phyloP scores from a whole-genome alignment of 352 stramenopile genomes.

The Phytophthora tentaculata region DNA sequence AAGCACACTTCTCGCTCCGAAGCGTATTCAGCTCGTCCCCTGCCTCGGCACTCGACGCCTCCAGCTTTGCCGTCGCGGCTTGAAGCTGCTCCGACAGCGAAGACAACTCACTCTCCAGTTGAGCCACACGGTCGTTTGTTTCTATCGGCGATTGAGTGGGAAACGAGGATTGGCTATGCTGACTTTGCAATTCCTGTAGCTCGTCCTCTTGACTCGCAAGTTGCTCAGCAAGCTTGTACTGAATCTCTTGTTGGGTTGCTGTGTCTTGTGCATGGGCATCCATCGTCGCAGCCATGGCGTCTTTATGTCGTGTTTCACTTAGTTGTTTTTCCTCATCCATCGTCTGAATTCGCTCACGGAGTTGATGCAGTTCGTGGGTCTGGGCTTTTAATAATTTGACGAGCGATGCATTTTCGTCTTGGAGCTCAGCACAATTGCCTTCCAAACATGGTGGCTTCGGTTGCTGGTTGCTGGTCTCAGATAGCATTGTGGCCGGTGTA shows the following conservation, averaged over 20 bases:
- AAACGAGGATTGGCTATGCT: background rate
- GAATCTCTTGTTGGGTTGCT: conserved; percentile 26
- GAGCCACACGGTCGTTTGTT: background rate
- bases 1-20: conserved; percentile 7
- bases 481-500: conserved; percentile 8
- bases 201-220: conserved; percentile 18
- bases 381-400: conserved; percentile 26
- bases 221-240: conserved; percentile 28
- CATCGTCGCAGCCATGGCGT: conserved; percentile 17
- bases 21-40: conserved; percentile 14
- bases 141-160: conserved; percentile 1
- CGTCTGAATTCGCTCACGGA: conserved; percentile 35
- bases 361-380: conserved; percentile 25
- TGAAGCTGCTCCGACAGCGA: conserved; percentile 4
- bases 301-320: conserved; percentile 26
- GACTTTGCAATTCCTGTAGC: conserved; percentile 15
- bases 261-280: conserved; percentile 12
- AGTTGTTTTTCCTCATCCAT: conserved; percentile 34
- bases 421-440: conserved; percentile 28
- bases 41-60: conserved; percentile 6
- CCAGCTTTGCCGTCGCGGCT: conserved; percentile 7
- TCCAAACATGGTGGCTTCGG: conserved; percentile 7
- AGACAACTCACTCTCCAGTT: conserved; percentile 16
- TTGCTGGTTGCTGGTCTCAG: background rate
- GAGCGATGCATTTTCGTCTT: conserved; percentile 42